These are phyloP conservation scores for Dactylellina parvicollis DNA, from an alignment of 2,329 filamentous ascomycete genomes.

Conservation along the genomic window DNA sequence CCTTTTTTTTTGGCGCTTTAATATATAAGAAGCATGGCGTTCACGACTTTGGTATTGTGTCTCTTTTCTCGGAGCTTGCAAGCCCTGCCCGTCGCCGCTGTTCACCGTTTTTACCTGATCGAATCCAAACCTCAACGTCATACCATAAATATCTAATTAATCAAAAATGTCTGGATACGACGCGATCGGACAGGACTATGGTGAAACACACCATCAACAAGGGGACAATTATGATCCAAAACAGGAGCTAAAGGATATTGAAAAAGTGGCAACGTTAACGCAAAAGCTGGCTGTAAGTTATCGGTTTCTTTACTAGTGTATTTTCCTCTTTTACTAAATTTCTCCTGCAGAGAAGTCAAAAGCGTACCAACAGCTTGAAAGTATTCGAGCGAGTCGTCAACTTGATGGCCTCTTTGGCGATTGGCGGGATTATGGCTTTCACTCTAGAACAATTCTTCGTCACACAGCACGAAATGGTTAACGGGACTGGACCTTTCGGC, in stretches of 20 bases:
- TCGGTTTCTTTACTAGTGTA: too few relatives aligned
- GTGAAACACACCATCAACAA: not conserved
- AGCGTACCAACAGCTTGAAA: conserved; percentile 9
- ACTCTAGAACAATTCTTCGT: conserved; percentile 38
- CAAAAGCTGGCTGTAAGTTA: conserved; percentile 28
- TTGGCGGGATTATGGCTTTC: conserved; percentile 44
- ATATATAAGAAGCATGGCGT: too few relatives aligned
- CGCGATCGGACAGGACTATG: conserved; percentile 5
- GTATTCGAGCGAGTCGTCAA: conserved; percentile 44
- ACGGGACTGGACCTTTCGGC: conserved; percentile 44
- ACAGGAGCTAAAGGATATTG: conserved; percentile 32
- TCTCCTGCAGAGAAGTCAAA: conserved; percentile 43
- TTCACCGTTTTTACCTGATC: not conserved
- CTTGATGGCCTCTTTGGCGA: conserved; percentile 19
- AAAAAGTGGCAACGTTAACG: conserved; percentile 15
- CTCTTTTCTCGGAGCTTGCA: too few relatives aligned
- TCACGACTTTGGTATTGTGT: too few relatives aligned
- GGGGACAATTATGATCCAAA: conserved; percentile 3
- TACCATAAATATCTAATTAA: not conserved
- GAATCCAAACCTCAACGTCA: too few relatives aligned
- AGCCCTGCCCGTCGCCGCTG: not conserved
- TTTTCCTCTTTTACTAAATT: not conserved
- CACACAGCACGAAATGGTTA: conserved; percentile 33
- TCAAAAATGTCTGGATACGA: conserved; percentile 24
- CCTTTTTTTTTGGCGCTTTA: not conserved